Conservation (phyloP, 805 yeast species). For the Candida peoriensis region DNA sequence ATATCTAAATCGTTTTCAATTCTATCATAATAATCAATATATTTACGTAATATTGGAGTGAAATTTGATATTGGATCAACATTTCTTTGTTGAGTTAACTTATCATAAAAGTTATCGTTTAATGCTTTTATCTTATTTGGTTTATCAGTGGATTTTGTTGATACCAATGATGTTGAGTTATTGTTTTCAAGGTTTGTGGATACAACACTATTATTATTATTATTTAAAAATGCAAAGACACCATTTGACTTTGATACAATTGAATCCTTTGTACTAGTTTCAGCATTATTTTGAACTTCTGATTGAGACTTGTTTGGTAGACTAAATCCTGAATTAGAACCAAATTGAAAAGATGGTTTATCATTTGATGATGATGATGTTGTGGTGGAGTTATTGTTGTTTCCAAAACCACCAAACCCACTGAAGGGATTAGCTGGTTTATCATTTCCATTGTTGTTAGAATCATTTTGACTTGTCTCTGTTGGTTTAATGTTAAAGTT, state of each 20-base stretch:
- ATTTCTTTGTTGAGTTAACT: constrained; percentile 37
- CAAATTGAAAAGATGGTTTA: constrained; percentile 9
- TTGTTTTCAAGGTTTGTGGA: too few species aligned
- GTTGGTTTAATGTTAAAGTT: constrained; percentile 3
- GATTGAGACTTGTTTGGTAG: neutral
- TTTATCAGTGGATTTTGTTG: constrained; percentile 27
- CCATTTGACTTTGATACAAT: constrained; percentile 5
- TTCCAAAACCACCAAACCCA: constrained; percentile 1
- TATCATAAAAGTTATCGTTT: constrained; percentile 51
- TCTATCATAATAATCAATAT: constrained; percentile 44
- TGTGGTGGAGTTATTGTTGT: constrained; percentile 2
- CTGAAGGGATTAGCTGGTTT: constrained; percentile 11
- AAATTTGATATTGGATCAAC: constrained; percentile 52
- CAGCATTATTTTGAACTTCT: neutral
- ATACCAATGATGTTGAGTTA: neutral
- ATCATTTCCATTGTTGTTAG: neutral
- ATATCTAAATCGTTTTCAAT: constrained; percentile 26
- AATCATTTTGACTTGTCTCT: neutral
- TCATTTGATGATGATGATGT: constrained; percentile 5
- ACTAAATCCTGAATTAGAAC: constrained; percentile 1
- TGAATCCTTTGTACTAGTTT: neutral
- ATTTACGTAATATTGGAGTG: constrained; percentile 51
- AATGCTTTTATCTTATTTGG: constrained; percentile 56
- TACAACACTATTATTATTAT: neutral
- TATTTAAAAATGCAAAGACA: constrained; percentile 3